Percentiles rank a stretch among this genome's conserved stretches.
Evolutionary conservation across 169 alveolate species (phyloP).

Genomic region (Condylostoma magnum): DNA sequence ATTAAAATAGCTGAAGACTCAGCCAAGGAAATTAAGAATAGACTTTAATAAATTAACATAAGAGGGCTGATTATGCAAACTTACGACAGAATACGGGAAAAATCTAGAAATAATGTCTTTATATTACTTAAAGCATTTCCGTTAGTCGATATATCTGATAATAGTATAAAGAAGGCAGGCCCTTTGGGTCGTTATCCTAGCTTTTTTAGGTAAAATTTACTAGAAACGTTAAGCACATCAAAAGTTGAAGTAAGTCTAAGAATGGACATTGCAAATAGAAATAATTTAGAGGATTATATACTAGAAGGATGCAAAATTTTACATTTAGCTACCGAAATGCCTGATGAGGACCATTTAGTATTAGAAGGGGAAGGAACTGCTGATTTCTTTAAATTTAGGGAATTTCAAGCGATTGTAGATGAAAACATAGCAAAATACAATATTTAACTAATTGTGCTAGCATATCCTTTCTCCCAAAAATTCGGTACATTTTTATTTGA

Average conservation of each 20-base stretch:
- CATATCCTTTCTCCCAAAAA: background rate
- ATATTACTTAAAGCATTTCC: constrained; percentile 11
- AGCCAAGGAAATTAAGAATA: background rate
- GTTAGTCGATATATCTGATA: background rate
- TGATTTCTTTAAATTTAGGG: background rate
- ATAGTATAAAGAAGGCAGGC: background rate
- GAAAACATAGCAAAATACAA: background rate
- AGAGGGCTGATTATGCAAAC: background rate
- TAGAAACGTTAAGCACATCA: background rate
- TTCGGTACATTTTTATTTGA: background rate
- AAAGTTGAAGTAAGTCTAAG: background rate
- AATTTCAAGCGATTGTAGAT: background rate
- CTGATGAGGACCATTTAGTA: background rate
- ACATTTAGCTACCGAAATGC: constrained; percentile 26
- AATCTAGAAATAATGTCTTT: background rate
- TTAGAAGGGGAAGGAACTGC: constrained; percentile 19
- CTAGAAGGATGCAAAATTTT: background rate
- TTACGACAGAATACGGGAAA: background rate
- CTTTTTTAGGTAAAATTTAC: background rate
- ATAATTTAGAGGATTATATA: background rate
- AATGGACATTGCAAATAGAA: constrained; percentile 4
- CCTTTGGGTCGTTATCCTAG: constrained; percentile 5
- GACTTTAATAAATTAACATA: background rate
- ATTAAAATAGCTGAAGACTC: background rate
- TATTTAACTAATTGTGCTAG: constrained; percentile 5